Evolutionary conservation across 2,329 filamentous ascomycete genomes (phyloP).

Genomic region (Grosmannia serpens): DNA sequence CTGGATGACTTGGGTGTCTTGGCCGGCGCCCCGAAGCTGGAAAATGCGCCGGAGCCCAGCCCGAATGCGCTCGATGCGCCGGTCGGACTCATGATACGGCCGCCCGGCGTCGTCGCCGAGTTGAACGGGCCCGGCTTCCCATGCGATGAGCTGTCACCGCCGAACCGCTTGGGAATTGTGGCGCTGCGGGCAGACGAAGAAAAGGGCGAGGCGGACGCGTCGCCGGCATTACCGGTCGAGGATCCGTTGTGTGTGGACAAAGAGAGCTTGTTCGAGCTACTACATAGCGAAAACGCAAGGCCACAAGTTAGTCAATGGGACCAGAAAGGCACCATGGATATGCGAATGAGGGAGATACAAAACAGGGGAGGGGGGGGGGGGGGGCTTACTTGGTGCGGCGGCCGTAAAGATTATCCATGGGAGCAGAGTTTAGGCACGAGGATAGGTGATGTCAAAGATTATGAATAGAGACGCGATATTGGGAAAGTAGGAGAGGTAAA

Average conservation of each 20-base stretch:
- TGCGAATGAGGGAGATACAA: conserved; percentile 7
- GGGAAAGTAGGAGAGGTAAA: background rate
- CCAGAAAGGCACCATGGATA: conserved; percentile 2
- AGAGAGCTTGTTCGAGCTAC: conserved; percentile 79
- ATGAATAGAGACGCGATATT: background rate
- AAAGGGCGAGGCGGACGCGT: conserved; percentile 33
- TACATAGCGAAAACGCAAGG: conserved; percentile 5
- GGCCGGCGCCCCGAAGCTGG: conserved; percentile 74
- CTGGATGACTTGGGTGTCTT: conserved; percentile 79
- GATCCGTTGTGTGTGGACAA: conserved; percentile 48
- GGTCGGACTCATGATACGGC: conserved; percentile 59
- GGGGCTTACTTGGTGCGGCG: conserved; percentile 66
- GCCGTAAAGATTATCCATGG: conserved; percentile 62
- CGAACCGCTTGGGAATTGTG: conserved; percentile 62
- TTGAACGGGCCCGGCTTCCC: conserved; percentile 71
- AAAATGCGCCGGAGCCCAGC: conserved; percentile 88
- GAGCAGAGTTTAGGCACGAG: conserved; percentile 12
- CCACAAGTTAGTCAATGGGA: background rate
- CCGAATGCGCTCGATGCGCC: conserved; percentile 83
- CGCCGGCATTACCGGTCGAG: conserved; percentile 4
- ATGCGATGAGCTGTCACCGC: conserved; percentile 61
- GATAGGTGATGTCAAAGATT: background rate
- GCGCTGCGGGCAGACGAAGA: conserved; percentile 41
- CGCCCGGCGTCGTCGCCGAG: conserved; percentile 58
- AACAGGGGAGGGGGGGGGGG: background rate